Evolutionary conservation across 108 stramenopile species (phyloP), one percentile per base, ranked within the genome.

Genomic region (Pseudonitzschia pungens): DNA sequence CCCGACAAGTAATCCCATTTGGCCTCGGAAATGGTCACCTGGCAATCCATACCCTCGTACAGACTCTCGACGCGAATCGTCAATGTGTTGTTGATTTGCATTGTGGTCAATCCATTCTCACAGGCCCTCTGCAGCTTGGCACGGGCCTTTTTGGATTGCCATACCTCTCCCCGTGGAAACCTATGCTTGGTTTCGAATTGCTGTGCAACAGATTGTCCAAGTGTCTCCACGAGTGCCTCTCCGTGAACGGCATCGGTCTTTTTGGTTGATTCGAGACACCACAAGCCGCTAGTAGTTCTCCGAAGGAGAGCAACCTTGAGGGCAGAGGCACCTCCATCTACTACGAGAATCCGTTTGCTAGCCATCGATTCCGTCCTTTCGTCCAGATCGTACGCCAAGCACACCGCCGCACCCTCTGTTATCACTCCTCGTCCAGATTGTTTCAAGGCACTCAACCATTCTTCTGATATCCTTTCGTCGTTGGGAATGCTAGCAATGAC

Each of bases 31-130:
- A 93, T 84, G 21, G 83, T 75, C 21, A 90, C 88, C 22, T 87
- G 77, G 57, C 86, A 78, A 75, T 92, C 92, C 70, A 90, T 81
- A n/a, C 92, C 92, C 74, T 92, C 92, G 65, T 85, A 89, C 53
- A 92, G 69, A 29, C 86, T 81, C 70, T 92, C 92, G 18, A 90
- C 80, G 22, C 80, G 80, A 43, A 87, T 84, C 44, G 85, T 79
- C n/a, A 84, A 72, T 41, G 84, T 87, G 43, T 79, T 81, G 26
- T 77, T 78, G 43, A 78, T 77, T 43, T 83, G 80, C 31, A 92
- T 59, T 16, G 87, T 89, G 42, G 80, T 80, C 53, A 92, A 75
- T 0, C 82, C 89, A 28, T 77, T 67, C 68, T 92, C 89, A 63
- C 84, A 85, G 20, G 86, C 89, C 69, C 75, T 62, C 42, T 79